phyloP scores from a whole-genome alignment of 345 rosid species.

The Brassica juncea region DNA sequence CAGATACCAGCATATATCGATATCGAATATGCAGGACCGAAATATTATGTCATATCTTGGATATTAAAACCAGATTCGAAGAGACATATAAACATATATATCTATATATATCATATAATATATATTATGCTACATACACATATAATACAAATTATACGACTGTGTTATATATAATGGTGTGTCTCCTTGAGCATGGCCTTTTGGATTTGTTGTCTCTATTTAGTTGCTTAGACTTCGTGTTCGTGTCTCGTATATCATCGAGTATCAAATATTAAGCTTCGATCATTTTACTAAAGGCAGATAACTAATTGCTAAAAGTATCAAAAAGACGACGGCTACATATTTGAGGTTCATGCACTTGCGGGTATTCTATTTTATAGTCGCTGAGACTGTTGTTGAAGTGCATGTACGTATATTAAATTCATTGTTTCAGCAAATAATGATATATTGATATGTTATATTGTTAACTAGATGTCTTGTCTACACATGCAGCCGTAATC shows the following conservation, averaged over 20 bases:
- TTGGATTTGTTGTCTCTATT: not conserved
- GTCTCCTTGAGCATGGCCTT: not conserved
- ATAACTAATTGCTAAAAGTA: not conserved
- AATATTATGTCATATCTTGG: not conserved
- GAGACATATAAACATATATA: not conserved
- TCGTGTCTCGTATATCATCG: not conserved
- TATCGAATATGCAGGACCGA: slow-evolving; percentile 1
- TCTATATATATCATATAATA: not conserved
- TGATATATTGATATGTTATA: not conserved
- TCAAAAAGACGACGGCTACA: not conserved
- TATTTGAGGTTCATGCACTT: not conserved
- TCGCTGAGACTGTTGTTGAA: not conserved
- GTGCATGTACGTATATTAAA: not conserved
- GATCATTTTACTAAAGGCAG: not conserved
- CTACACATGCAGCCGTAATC: too few species aligned
- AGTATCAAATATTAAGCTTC: not conserved
- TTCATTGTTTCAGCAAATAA: not conserved
- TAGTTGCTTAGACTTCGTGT: not conserved
- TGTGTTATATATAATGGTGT: not conserved
- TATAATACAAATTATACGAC: not conserved
- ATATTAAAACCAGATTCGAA: slow-evolving; percentile 25
- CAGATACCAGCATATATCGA: not conserved
- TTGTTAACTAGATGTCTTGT: not conserved
- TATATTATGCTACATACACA: too few species aligned
- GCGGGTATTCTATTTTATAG: not conserved